Evolutionary conservation across 2,329 filamentous ascomycete genomes (phyloP).

Genomic region (Nemania abortiva): DNA sequence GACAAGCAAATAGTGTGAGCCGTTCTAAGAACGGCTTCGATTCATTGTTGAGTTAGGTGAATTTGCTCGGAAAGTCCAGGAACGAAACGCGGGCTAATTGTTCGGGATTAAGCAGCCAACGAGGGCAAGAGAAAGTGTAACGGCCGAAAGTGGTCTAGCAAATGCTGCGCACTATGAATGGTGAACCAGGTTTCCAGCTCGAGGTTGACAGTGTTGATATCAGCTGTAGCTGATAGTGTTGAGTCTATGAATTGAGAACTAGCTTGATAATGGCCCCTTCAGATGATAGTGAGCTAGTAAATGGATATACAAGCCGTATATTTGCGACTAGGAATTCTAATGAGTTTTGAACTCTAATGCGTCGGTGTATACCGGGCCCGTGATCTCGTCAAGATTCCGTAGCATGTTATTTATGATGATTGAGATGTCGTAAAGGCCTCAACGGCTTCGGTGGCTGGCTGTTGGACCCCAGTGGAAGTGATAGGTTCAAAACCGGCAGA

Average conservation of each 20-base stretch:
- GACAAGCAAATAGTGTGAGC: neutral
- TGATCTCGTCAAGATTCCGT: no score
- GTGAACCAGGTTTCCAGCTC: neutral
- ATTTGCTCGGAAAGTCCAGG: no score
- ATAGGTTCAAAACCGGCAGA: neutral
- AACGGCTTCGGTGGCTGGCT: neutral
- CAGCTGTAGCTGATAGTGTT: neutral
- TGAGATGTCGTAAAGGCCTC: neutral
- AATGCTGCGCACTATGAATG: neutral
- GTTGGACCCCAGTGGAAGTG: neutral
- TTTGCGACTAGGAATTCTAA: neutral
- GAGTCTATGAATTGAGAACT: neutral
- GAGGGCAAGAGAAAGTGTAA: neutral
- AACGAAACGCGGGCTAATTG: neutral
- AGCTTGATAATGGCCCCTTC: neutral
- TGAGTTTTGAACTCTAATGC: neutral
- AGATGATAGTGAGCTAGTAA: neutral
- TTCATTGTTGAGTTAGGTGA: neutral
- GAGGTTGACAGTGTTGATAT: neutral
- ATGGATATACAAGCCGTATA: neutral
- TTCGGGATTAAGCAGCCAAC: neutral
- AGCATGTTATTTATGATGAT: neutral
- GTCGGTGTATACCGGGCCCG: neutral
- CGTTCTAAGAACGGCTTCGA: neutral
- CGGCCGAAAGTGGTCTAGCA: neutral